Percentiles rank a stretch among this genome's conserved stretches.
These are phyloP conservation scores for Epichloe bromicola DNA, from an alignment of 2,329 filamentous ascomycete genomes.

Conservation along the genomic window DNA sequence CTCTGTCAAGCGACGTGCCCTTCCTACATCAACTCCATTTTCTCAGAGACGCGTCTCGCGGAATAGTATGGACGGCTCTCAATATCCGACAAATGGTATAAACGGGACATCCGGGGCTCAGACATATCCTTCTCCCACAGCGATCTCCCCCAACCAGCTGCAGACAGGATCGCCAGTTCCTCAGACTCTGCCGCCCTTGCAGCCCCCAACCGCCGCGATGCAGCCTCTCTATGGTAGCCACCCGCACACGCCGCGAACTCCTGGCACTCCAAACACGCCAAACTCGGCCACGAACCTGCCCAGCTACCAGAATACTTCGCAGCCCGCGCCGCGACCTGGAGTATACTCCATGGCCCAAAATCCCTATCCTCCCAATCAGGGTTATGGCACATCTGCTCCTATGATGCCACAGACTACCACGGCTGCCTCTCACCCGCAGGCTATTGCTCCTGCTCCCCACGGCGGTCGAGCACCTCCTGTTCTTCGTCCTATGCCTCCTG, in stretches of 20 bases:
- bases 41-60: slow-evolving; percentile 20
- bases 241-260: slow-evolving; percentile 48
- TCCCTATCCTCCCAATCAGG: slow-evolving; percentile 40
- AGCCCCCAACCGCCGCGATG: slow-evolving; percentile 31
- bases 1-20: not conserved
- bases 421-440: slow-evolving; percentile 58
- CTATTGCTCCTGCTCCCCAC: slow-evolving; percentile 59
- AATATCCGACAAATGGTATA: slow-evolving; percentile 43
- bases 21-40: slow-evolving; percentile 2
- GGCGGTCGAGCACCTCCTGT: slow-evolving; percentile 44
- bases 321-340: slow-evolving; percentile 33
- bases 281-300: slow-evolving; percentile 39
- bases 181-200: slow-evolving; percentile 43
- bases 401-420: slow-evolving; percentile 57
- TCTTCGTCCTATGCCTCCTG: slow-evolving; percentile 58
- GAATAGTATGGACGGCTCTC: slow-evolving; percentile 41
- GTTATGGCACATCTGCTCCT: slow-evolving; percentile 40
- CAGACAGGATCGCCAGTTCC: slow-evolving; percentile 34
- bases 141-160: slow-evolving; percentile 37
- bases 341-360: slow-evolving; percentile 43
- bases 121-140: slow-evolving; percentile 38
- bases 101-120: slow-evolving; percentile 36
- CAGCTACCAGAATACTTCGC: slow-evolving; percentile 39
- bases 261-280: slow-evolving; percentile 49
- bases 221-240: slow-evolving; percentile 41